These are phyloP conservation scores for Emericellopsis atlantica DNA, from an alignment of 2,329 filamentous ascomycete species.

Conservation along the genomic window DNA sequence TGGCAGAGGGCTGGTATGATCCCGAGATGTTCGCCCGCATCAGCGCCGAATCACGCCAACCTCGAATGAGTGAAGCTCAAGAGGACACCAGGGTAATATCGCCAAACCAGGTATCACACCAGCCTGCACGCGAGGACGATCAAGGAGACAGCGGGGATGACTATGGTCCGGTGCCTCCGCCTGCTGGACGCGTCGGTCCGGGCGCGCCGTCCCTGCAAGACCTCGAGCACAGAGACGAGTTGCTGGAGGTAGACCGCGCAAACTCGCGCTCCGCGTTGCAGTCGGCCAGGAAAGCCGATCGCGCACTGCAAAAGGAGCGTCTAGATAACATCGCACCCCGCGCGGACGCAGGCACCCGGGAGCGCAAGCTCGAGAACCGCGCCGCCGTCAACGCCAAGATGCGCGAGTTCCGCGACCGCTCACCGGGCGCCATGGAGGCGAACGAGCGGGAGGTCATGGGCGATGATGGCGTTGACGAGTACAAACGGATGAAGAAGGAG, in stretches of 20 bases:
- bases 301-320: conserved; percentile 53
- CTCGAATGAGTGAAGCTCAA: conserved; percentile 2
- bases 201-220: conserved; percentile 63
- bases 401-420: conserved; percentile 58
- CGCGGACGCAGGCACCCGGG: conserved; percentile 69
- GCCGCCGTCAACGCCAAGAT: conserved; percentile 60
- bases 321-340: conserved; percentile 75
- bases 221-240: conserved; percentile 47
- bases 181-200: conserved; percentile 29
- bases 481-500: conserved; percentile 52
- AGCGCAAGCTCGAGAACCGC: conserved; percentile 79
- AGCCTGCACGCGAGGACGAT: conserved; percentile 6
- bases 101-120: neutral
- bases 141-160: conserved; percentile 33
- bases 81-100: neutral
- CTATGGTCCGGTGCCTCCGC: conserved; percentile 30
- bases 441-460: conserved; percentile 71
- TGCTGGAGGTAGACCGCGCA: conserved; percentile 34
- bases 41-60: conserved; percentile 8
- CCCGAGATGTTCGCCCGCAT: conserved; percentile 48
- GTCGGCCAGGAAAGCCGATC: conserved; percentile 50
- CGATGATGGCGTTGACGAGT: conserved; percentile 50
- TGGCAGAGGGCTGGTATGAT: conserved; percentile 90
- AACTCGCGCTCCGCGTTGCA: conserved; percentile 43
- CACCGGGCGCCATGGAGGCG: conserved; percentile 42